A percentile compares a stretch with the other conserved stretches of the same genome.
phyloP scores from a whole-genome alignment of 805 yeast genomes.

The Kodamaea laetipori region DNA sequence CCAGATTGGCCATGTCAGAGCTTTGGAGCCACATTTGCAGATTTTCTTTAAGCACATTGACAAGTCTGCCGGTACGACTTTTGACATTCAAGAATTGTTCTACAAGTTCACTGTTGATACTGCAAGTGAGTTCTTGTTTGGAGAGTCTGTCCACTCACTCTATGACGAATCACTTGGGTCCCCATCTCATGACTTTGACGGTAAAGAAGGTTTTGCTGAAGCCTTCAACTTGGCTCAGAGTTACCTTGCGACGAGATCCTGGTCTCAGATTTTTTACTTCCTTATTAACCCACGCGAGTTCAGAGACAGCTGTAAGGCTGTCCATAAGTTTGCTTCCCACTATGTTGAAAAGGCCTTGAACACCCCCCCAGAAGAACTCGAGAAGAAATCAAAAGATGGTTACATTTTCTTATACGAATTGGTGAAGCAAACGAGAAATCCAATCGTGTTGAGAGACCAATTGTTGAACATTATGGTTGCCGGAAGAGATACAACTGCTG shows the following conservation, averaged over 20 bases:
- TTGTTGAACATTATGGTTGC: slow-evolving; percentile 32
- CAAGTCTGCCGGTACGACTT: slow-evolving; percentile 22
- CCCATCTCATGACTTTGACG: slow-evolving; percentile 18
- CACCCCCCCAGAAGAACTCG: slow-evolving; percentile 18
- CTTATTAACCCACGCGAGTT: slow-evolving; percentile 28
- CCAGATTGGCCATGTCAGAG: slow-evolving; percentile 28
- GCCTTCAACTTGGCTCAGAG: slow-evolving; percentile 37
- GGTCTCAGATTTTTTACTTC: slow-evolving; percentile 25
- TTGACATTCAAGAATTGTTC: slow-evolving; percentile 39
- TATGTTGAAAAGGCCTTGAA: slow-evolving; percentile 19
- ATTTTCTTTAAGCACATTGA: slow-evolving; percentile 20
- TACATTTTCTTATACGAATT: slow-evolving; percentile 31
- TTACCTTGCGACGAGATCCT: slow-evolving; percentile 38
- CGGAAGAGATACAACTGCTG: slow-evolving; percentile 34
- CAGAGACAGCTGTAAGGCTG: slow-evolving; percentile 30
- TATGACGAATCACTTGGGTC: slow-evolving; percentile 25
- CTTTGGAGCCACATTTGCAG: slow-evolving; percentile 28
- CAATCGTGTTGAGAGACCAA: slow-evolving; percentile 28
- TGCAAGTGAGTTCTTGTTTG: slow-evolving; percentile 45
- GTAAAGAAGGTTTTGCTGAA: slow-evolving; percentile 34
- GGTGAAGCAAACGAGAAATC: slow-evolving; percentile 29
- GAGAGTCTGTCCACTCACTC: slow-evolving; percentile 36
- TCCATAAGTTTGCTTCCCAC: slow-evolving; percentile 31
- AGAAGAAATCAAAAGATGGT: slow-evolving; percentile 20
- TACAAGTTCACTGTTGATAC: slow-evolving; percentile 41